A percentile compares a stretch with the other conserved stretches of the same genome.
These are phyloP conservation scores for Phytophthora pseudosyringae DNA, from an alignment of 352 stramenopile species.

Conservation along the genomic window DNA sequence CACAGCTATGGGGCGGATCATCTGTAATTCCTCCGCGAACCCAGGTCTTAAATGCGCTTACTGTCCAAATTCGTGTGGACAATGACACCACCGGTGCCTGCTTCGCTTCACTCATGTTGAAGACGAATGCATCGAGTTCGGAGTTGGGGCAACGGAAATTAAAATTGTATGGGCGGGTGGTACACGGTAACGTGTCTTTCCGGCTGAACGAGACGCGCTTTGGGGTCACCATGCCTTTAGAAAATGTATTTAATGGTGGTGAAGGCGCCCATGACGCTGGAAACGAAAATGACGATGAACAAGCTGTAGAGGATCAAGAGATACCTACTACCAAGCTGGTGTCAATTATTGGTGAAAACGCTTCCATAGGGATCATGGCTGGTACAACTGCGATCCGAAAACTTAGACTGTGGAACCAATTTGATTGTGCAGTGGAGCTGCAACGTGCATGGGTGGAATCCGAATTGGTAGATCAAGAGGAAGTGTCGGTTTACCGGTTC, in stretches of 20 bases:
- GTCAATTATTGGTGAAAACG: conserved; percentile 23
- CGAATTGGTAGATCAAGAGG: conserved; percentile 3
- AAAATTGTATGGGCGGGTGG: conserved; percentile 33
- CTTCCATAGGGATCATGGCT: conserved; percentile 23
- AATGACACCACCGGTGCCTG: conserved; percentile 18
- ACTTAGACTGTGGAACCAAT: conserved; percentile 46
- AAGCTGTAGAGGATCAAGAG: conserved; percentile 2
- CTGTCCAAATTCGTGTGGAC: conserved; percentile 37
- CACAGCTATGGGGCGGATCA: conserved; percentile 36
- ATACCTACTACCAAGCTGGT: conserved; percentile 11
- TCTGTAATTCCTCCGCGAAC: conserved; percentile 45
- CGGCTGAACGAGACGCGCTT: conserved; percentile 42
- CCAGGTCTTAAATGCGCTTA: conserved; percentile 40
- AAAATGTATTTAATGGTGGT: conserved; percentile 21
- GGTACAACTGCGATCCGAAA: conserved; percentile 27
- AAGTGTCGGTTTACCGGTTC: conserved; percentile 44
- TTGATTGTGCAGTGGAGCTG: conserved; percentile 50
- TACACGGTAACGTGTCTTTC: conserved; percentile 40
- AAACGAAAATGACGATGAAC: conserved; percentile 7
- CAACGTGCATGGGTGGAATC: conserved; percentile 49
- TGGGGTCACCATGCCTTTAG: conserved; percentile 34
- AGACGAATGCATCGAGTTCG: conserved; percentile 45
- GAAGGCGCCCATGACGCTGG: conserved; percentile 3
- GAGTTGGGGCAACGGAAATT: conserved; percentile 33
- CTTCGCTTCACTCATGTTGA: conserved; percentile 39